Percentiles rank a stretch among this genome's conserved stretches.
These are phyloP conservation scores for Apiospora arundinis DNA, from an alignment of 2,329 filamentous ascomycete genomes.

Conservation along the genomic window DNA sequence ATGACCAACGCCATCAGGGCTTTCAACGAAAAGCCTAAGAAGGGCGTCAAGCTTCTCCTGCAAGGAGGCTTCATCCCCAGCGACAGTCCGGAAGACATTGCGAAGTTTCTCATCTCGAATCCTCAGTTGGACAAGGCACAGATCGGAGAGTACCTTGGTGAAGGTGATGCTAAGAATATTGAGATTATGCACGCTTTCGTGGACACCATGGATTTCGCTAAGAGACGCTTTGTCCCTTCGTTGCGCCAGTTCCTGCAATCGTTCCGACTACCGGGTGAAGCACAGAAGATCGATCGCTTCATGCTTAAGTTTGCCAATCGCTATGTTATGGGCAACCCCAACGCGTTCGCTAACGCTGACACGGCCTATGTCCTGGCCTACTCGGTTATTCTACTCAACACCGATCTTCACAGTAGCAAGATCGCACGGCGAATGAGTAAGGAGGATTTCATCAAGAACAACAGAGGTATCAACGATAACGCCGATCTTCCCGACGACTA, in stretches of 20 bases:
- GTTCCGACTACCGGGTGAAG: conserved; percentile 93
- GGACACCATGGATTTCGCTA: conserved; percentile 90
- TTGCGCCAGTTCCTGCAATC: conserved; percentile 90
- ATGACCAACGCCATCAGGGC: conserved; percentile 85
- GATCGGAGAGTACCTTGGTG: conserved; percentile 92
- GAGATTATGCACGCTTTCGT: conserved; percentile 99
- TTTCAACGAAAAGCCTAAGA: conserved; percentile 98
- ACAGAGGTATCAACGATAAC: conserved; percentile 96
- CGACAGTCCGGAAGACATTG: conserved; percentile 80
- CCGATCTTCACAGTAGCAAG: conserved; percentile 91
- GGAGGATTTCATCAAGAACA: conserved; percentile 99
- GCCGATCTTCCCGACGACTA: conserved; percentile 94
- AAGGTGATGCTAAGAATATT: conserved; percentile 91
- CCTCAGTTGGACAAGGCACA: conserved; percentile 89
- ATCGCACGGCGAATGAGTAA: conserved; percentile 87
- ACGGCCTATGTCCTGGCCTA: conserved; percentile 96
- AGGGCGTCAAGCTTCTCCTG: conserved; percentile 83
- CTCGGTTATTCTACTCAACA: conserved; percentile 96
- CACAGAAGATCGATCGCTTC: conserved; percentile 98
- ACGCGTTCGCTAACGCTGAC: conserved; percentile 97
- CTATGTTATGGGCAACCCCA: conserved; percentile 93
- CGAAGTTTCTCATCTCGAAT: conserved; percentile 79
- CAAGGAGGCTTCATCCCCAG: conserved; percentile 87
- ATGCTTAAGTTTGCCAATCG: conserved; percentile 99
- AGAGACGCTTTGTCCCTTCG: conserved; percentile 90